A percentile compares a stretch with the other conserved stretches of the same genome.
Evolutionary conservation across 164 flowering plant species (phyloP).

Genomic region (Cinnamomum chago): DNA sequence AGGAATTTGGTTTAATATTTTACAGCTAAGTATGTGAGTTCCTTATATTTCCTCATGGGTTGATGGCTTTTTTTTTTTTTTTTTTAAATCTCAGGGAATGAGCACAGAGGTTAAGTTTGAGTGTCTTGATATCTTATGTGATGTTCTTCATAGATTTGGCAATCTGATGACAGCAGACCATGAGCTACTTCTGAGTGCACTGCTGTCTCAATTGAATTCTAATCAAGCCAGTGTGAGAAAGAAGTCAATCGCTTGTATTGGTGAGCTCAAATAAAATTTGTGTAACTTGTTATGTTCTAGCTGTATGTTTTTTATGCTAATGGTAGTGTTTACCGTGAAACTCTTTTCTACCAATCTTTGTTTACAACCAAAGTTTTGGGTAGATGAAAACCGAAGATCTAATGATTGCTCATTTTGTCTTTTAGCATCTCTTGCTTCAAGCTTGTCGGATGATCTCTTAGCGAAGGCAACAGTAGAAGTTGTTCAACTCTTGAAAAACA

Average conservation of each 20-base stretch:
- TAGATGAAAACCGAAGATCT: background rate
- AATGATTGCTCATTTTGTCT: conserved; percentile 4
- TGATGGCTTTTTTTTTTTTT: background rate
- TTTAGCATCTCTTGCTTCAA: conserved; percentile 87
- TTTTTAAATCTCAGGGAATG: conserved; percentile 46
- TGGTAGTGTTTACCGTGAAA: background rate
- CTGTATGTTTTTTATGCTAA: background rate
- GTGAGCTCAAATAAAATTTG: conserved; percentile 35
- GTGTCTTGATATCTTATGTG: conserved; percentile 92
- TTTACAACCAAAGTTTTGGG: background rate
- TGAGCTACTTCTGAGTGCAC: conserved; percentile 57
- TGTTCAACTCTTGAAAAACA: conserved; percentile 61
- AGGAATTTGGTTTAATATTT: background rate
- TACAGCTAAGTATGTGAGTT: background rate
- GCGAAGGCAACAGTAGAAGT: conserved; percentile 81
- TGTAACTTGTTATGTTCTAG: background rate
- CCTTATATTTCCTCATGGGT: background rate
- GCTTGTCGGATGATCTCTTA: conserved; percentile 91
- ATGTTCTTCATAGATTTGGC: conserved; percentile 90
- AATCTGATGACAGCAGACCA: conserved; percentile 78
- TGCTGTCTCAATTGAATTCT: conserved; percentile 72
- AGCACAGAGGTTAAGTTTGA: conserved; percentile 85
- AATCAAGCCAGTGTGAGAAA: conserved; percentile 87
- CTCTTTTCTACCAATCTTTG: background rate
- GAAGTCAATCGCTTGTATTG: conserved; percentile 82